Evolutionary conservation across 139 green algal species (phyloP).

Genomic region (Tetradesmus lagerheimii): DNA sequence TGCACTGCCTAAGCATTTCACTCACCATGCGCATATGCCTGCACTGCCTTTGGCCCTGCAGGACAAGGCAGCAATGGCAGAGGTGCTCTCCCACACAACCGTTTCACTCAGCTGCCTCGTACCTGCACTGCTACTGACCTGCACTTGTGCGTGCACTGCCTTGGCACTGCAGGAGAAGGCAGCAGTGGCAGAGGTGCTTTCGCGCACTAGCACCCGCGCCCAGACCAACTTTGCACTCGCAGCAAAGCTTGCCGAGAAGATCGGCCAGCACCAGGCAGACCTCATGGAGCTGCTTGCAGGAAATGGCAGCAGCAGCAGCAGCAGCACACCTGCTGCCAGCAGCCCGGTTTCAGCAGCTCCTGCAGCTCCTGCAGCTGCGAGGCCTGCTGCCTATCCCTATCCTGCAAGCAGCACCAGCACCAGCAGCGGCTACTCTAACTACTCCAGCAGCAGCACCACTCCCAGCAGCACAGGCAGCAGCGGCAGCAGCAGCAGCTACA

Average conservation of each 20-base stretch:
- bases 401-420: constrained; percentile 10
- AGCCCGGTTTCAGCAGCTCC: neutral
- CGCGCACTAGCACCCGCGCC: constrained; percentile 48
- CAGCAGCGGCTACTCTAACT: neutral
- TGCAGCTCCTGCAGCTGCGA: neutral
- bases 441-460: neutral
- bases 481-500: constrained; percentile 47
- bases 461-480: neutral
- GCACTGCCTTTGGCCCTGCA: too few relatives aligned
- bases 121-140: too few relatives aligned
- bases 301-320: neutral
- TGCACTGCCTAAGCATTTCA: too few relatives aligned
- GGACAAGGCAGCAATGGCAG: too few relatives aligned
- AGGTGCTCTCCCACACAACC: too few relatives aligned
- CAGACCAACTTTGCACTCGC: constrained; percentile 52
- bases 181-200: constrained; percentile 44
- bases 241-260: constrained; percentile 44
- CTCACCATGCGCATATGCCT: too few relatives aligned
- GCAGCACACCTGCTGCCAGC: neutral
- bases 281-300: constrained; percentile 36
- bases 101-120: too few relatives aligned
- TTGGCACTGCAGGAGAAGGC: constrained; percentile 38
- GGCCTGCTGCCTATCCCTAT: neutral
- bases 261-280: constrained; percentile 41
- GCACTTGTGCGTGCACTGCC: neutral